These are phyloP conservation scores for Pseudogymnoascus sp. DNA, from an alignment of 2,329 filamentous ascomycete genomes.

Conservation along the genomic window DNA sequence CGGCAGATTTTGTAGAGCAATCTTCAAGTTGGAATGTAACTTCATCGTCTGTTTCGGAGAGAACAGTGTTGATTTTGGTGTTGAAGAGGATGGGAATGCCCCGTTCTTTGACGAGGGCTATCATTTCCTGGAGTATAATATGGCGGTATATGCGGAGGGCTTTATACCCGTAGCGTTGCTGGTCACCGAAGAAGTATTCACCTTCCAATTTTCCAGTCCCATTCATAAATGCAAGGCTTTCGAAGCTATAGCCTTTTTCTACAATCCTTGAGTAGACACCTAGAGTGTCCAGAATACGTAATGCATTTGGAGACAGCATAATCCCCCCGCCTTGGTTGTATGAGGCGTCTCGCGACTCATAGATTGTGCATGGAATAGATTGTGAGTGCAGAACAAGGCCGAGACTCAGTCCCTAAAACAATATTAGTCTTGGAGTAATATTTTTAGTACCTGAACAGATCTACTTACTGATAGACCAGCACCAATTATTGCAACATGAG, in stretches of 20 bases:
- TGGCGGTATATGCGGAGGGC: slow-evolving; percentile 48
- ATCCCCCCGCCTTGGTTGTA: slow-evolving; percentile 39
- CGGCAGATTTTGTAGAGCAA: slow-evolving; percentile 34
- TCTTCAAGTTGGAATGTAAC: slow-evolving; percentile 44
- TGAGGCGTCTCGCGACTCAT: no score
- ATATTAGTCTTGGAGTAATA: no score
- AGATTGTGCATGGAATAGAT: no score
- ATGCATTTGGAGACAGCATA: slow-evolving; percentile 53
- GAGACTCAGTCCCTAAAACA: no score
- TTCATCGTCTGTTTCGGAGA: slow-evolving; percentile 32
- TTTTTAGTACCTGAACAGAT: no score
- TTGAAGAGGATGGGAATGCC: slow-evolving; percentile 40
- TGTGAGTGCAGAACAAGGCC: no score
- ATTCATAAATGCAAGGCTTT: slow-evolving; percentile 41
- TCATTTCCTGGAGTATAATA: slow-evolving; percentile 43
- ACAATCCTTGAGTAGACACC: slow-evolving; percentile 41
- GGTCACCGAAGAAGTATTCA: slow-evolving; percentile 41
- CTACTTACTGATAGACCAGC: no score
- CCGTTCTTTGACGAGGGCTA: slow-evolving; percentile 33
- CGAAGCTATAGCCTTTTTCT: slow-evolving; percentile 27
- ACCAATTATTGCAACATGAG: no score
- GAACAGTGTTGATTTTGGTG: slow-evolving; percentile 40
- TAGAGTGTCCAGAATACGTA: slow-evolving; percentile 45
- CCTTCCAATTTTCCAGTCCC: slow-evolving; percentile 29
- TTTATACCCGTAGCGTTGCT: slow-evolving; percentile 43